These are phyloP conservation scores for Parastagonospora nodorum DNA, from an alignment of 2,329 filamentous ascomycete species.

Conservation along the genomic window DNA sequence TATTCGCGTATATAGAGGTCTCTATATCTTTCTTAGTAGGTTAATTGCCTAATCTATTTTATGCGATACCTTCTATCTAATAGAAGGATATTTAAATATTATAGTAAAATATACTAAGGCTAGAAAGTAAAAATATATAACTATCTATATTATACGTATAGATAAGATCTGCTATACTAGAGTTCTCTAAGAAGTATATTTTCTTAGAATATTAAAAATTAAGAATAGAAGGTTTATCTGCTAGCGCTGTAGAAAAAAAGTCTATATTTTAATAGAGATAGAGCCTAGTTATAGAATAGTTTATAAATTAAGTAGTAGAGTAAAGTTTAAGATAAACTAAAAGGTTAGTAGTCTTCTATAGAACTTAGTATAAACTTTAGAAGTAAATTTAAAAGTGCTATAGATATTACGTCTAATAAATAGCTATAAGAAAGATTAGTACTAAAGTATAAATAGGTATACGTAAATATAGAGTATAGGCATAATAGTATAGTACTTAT, in stretches of 20 bases:
- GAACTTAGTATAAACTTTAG: background rate
- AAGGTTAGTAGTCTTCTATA: background rate
- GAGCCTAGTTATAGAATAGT: background rate
- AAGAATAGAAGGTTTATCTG: background rate
- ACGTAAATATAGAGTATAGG: too few relatives aligned
- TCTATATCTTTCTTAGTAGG: too few relatives aligned
- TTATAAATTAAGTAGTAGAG: background rate
- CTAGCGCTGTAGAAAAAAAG: background rate
- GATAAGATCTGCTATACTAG: background rate
- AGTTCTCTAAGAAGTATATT: background rate
- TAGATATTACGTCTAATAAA: background rate
- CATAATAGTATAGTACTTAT: too few relatives aligned
- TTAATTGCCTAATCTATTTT: too few relatives aligned
- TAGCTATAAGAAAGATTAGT: background rate
- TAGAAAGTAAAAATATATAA: background rate
- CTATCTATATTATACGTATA: background rate
- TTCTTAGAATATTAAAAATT: background rate
- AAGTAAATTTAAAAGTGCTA: background rate
- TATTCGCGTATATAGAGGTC: too few relatives aligned
- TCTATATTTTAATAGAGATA: background rate
- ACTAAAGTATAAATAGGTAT: background rate
- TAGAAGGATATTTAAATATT: background rate
- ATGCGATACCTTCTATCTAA: too few relatives aligned
- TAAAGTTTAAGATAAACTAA: background rate
- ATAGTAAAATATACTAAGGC: background rate